Evolutionary conservation across 176 grass and related monocot species (phyloP).

Genomic region (Melocanna baccifera): DNA sequence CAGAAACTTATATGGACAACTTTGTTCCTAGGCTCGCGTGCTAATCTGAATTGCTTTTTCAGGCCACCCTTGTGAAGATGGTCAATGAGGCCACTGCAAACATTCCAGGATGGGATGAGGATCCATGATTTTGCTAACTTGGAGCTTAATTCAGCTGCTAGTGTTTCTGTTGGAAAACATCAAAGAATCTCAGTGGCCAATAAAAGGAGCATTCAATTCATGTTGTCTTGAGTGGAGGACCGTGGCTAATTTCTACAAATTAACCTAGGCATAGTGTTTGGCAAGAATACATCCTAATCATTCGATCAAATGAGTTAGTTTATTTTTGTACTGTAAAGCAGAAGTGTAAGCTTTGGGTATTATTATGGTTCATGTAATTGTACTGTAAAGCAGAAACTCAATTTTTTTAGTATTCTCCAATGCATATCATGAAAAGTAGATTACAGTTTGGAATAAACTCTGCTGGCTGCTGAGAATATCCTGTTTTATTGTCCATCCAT

Average conservation of each 20-base stretch:
- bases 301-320: neutral
- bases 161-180: constrained; percentile 18
- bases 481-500: neutral
- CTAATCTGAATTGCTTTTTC: constrained; percentile 20
- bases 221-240: neutral
- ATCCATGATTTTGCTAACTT: constrained; percentile 22
- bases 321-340: constrained; percentile 41
- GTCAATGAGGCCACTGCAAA: constrained; percentile 83
- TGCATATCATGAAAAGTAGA: neutral
- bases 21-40: neutral
- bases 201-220: constrained; percentile 16
- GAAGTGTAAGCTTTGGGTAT: constrained; percentile 4
- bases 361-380: constrained; percentile 4
- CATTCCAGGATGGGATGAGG: constrained; percentile 81
- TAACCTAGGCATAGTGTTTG: constrained; percentile 33
- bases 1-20: neutral
- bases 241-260: constrained; percentile 24
- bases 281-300: neutral
- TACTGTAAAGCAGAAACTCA: constrained; percentile 30
- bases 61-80: constrained; percentile 95
- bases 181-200: constrained; percentile 18
- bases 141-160: constrained; percentile 23
- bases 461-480: neutral
- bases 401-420: neutral
- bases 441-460: neutral